Base-by-base conservation (phyloP, 768 basidiomycete genomes). In the Kwoniella mangroviensis region DNA sequence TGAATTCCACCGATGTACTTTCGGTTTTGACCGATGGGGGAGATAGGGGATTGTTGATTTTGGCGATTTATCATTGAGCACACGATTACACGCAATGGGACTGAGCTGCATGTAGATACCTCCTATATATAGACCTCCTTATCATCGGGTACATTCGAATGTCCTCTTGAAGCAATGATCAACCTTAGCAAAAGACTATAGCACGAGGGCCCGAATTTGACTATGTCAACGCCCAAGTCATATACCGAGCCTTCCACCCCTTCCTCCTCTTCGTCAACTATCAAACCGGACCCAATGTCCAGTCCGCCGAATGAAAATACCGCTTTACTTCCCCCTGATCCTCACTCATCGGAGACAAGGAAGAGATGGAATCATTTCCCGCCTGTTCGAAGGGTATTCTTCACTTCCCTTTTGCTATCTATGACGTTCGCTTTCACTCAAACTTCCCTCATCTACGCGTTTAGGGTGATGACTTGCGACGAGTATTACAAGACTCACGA, bases 401-500 rank as follows among this genome's bases (percentile, higher is more conserved):
- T 79, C 72, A 74, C 72, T 65, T 65, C 74, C 5, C 73, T 71
- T 40, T 65, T 75, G 54, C 61, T 76, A 11, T 64, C 72, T 7
- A 69, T 74, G 59, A 70, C 79, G 1, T 82, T 81, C 70, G 72
- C 77, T 4, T 69, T 73, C 52, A 83, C 81, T 11, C 74, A 79
- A 5, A 81, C 83, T 0, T 74, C 79, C 2, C 49, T 82, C 13
- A 70, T 83, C 40, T 83, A 79, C 63, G 65, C 77, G 1, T 78
- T 79, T 69, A 55, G 79, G 10, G 65, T 71, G 10, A 78, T 82
- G 70, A 71, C 79, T 2, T 83, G 83, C 63, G 78, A 84, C 2
- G 78, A 73, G 21, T 79, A 74, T 42, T 81, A 82, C 65, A 65
- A 68, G 65, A 63, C 67, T 13, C 75, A 75, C 45, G 40, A 52